These are phyloP conservation scores for Fraxinus baroniana DNA, from an alignment of 305 asterid species.

Conservation along the genomic window DNA sequence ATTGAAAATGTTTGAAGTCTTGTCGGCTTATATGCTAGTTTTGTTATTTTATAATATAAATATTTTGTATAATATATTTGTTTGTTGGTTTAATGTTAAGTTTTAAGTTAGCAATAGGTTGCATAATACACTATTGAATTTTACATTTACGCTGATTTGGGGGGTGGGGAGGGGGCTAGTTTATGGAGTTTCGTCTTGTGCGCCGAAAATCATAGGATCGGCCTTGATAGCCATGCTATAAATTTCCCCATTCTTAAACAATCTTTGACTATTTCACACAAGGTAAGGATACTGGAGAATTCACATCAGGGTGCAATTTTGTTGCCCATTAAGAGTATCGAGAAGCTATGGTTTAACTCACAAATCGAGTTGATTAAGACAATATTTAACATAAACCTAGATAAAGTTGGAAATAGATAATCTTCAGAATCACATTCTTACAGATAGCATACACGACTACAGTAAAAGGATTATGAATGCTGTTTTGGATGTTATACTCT, in stretches of 20 bases:
- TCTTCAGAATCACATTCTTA: background rate
- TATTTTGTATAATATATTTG: no score
- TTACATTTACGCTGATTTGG: no score
- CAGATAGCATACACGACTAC: background rate
- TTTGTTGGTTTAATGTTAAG: no score
- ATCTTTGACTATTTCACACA: background rate
- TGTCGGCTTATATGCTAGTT: no score
- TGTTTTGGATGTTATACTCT: background rate
- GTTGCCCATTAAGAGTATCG: background rate
- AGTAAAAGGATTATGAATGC: background rate
- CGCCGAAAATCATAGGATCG: no score
- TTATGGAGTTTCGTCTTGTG: no score
- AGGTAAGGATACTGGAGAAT: background rate
- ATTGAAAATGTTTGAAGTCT: no score
- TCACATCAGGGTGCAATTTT: background rate
- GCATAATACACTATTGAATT: no score
- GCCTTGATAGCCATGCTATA: background rate
- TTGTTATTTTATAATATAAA: no score
- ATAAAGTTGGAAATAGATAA: background rate
- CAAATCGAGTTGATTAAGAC: background rate
- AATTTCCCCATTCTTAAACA: background rate
- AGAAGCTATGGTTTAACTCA: background rate
- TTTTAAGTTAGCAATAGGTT: no score
- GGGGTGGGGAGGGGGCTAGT: no score
- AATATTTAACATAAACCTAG: background rate